Evolutionary conservation across 2,329 filamentous ascomycete species (phyloP).

Genomic region (Sporothrix schenckii): DNA sequence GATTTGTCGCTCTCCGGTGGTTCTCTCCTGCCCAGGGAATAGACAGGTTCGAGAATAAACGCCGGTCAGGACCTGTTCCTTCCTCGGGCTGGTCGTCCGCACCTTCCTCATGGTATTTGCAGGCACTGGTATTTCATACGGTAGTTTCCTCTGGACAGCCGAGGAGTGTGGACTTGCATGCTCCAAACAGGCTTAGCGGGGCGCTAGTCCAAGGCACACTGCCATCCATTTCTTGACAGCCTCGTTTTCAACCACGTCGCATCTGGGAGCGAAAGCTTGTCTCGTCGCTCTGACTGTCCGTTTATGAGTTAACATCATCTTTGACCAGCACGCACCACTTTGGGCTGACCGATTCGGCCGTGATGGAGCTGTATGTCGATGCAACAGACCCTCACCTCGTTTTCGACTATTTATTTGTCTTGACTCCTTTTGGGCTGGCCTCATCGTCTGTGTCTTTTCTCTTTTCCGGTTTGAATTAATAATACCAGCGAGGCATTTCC

Average conservation of each 20-base stretch:
- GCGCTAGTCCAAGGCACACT: slow-evolving; percentile 29
- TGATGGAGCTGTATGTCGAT: not conserved
- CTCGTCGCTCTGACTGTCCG: not conserved
- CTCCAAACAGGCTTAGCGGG: not conserved
- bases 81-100: not conserved
- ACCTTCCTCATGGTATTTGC: slow-evolving; percentile 9
- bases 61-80: not conserved
- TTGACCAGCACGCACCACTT: slow-evolving; percentile 6
- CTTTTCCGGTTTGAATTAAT: not conserved
- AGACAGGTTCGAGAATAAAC: not conserved
- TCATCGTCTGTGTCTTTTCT: not conserved
- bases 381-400: slow-evolving; percentile 10
- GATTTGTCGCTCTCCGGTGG: slow-evolving; percentile 13
- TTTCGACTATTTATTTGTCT: not conserved
- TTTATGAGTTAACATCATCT: not conserved
- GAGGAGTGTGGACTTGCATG: not conserved
- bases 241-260: slow-evolving; percentile 25
- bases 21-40: not conserved
- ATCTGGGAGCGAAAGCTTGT: not conserved
- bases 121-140: not conserved
- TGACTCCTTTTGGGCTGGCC: not conserved
- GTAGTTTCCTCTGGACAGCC: not conserved
- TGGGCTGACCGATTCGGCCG: slow-evolving; percentile 9
- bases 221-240: slow-evolving; percentile 16
- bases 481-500: slow-evolving; percentile 12